phyloP scores from a whole-genome alignment of 768 basidiomycete species.

The Dioszegia aurantiaca region DNA sequence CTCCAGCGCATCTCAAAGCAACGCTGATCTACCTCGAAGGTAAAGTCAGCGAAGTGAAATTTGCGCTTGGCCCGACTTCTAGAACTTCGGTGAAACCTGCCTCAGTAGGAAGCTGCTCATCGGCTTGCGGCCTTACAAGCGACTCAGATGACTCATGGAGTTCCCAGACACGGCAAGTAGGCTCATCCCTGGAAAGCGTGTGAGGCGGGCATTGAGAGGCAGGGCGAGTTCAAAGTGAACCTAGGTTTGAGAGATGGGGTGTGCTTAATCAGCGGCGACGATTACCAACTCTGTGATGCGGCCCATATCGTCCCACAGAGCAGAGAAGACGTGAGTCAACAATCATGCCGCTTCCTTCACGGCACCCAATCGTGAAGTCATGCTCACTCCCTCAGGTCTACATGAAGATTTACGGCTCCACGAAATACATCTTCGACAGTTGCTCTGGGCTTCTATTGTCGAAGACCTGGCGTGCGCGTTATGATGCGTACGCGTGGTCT shows the following conservation, averaged over 20 bases:
- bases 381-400: neutral
- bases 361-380: no score
- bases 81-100: no score
- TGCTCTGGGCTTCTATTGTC: no score
- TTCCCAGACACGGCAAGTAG: neutral
- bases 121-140: neutral
- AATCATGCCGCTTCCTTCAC: no score
- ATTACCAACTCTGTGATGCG: neutral
- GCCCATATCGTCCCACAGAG: conserved; percentile 2
- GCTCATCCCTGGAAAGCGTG: neutral
- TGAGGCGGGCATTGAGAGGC: neutral
- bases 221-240: neutral
- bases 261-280: neutral
- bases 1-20: neutral
- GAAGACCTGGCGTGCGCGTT: neutral
- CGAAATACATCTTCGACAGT: neutral
- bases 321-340: neutral
- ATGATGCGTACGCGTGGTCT: conserved; percentile 3
- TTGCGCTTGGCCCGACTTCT: conserved; percentile 1
- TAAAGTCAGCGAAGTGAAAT: conserved; percentile 2
- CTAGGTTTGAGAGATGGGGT: neutral
- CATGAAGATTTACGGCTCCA: neutral
- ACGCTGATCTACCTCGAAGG: neutral
- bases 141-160: neutral
- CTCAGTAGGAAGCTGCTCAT: no score